phyloP scores from a whole-genome alignment of 1,284 basidiomycete genomes.

The Inonotus hispidus region DNA sequence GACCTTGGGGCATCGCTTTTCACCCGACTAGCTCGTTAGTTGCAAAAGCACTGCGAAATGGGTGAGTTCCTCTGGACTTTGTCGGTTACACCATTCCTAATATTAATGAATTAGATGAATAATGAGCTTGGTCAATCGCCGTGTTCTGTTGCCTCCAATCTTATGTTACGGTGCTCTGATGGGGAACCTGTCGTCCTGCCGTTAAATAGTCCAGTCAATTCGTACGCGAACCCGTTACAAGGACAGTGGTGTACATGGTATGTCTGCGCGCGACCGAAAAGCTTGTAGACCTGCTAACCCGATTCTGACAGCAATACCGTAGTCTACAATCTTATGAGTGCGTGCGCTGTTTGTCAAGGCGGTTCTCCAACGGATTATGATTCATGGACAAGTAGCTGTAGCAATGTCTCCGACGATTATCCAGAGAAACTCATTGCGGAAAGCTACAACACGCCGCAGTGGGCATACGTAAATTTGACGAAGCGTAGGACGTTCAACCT shows the following conservation, averaged over 20 bases:
- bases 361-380: background rate
- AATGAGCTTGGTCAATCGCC: conserved; percentile 9
- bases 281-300: background rate
- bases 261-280: background rate
- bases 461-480: conserved; percentile 14
- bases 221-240: conserved; percentile 4
- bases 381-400: conserved; percentile 6
- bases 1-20: background rate
- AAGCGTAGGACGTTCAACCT: conserved; percentile 3
- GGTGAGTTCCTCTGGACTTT: background rate
- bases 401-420: background rate
- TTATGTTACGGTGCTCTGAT: conserved; percentile 3
- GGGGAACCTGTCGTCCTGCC: background rate
- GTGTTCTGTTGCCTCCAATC: conserved; percentile 7
- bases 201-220: background rate
- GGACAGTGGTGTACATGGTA: conserved; percentile 10
- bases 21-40: background rate
- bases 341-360: conserved; percentile 15
- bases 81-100: background rate
- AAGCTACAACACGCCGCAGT: conserved; percentile 6
- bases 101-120: conserved; percentile 2
- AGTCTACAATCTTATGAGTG: conserved; percentile 16
- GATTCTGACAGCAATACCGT: conserved; percentile 11
- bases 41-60: background rate
- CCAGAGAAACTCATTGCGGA: background rate